These are phyloP conservation scores for Boletellus sp. DNA, from an alignment of 768 basidiomycete species.

Conservation along the genomic window DNA sequence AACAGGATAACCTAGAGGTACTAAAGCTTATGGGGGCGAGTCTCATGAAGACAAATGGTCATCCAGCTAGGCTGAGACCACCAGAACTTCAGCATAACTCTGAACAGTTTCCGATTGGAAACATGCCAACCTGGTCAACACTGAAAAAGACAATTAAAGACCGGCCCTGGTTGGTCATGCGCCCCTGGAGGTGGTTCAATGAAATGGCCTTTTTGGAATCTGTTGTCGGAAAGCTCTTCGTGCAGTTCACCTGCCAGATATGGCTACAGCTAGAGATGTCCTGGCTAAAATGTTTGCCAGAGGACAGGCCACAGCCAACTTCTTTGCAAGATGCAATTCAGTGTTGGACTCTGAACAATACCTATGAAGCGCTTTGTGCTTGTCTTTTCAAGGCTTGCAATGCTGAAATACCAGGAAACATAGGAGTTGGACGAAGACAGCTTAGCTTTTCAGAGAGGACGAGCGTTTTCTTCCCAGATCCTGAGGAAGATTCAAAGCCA, in stretches of 20 bases:
- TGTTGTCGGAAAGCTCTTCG: neutral
- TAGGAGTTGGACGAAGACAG: neutral
- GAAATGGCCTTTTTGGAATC: neutral
- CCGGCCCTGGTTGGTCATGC: neutral
- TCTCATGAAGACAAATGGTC: neutral
- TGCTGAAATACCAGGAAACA: neutral
- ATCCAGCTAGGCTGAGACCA: neutral
- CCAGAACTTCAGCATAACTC: neutral
- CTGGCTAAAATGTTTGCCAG: neutral
- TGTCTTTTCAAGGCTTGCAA: neutral
- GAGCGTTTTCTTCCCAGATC: neutral
- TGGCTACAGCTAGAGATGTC: neutral
- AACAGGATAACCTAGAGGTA: neutral
- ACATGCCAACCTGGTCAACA: neutral
- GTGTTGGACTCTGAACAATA: neutral
- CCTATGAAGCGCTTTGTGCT: neutral
- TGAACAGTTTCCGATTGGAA: neutral
- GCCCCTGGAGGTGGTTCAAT: neutral
- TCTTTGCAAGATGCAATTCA: neutral
- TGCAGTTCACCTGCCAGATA: constrained; percentile 1
- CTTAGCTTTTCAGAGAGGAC: neutral
- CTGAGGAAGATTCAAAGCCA: neutral
- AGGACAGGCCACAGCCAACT: neutral
- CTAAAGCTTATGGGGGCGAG: neutral
- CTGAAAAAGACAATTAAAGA: neutral